Base-by-base conservation (phyloP, 2,329 filamentous ascomycete genomes). In the Aspergillus alliaceus region DNA sequence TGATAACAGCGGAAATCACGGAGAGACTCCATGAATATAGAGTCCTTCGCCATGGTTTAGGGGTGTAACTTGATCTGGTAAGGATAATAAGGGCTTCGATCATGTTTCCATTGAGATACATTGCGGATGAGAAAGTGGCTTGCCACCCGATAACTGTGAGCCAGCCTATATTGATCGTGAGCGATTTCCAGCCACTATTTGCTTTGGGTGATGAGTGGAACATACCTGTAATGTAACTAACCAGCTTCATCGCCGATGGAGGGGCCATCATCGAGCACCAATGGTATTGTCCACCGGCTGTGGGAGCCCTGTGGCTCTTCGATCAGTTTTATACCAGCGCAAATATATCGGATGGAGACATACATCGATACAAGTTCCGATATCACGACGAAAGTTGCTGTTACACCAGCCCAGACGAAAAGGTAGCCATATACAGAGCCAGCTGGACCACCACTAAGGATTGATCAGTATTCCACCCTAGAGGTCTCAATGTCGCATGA, bases 21-120 rank as follows among this genome's bases (percentile, higher is more conserved):
- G 76, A 70, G 12, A 80, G 65, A 0, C 76, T 79, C 64, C 77
- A 81, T 49, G 75, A 74, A 0, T 84, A 64, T 0, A 84, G 68
- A 0, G 80, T 82, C 2, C 73, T 78, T 46, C 84, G 82, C 79
- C 79, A 84, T 27, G 71, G 66, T 44, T 79, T 58, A 0, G 69
- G 62, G 0, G 68, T 44, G 56, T 81, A 80, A 15, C 56, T 56
- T 2, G 62, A 59, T n/a, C 76, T 60, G 40, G 73, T 79, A 11
- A 82, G 65, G 1, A 69, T 56, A 9, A 74, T 56, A 3, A 76
- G 66, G 6, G 72, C 74, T 57, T 77, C 74, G 29, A 76, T 63
- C 49, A 73, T 58, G 1, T 67, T 70, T 6, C 67, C 73, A 24
- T 62, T 65, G 12, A 76, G 56, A 42, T 69, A 74, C 52, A 53